These are phyloP conservation scores for Dovyalis caffra DNA, from an alignment of 345 rosid species.

Conservation along the genomic window DNA sequence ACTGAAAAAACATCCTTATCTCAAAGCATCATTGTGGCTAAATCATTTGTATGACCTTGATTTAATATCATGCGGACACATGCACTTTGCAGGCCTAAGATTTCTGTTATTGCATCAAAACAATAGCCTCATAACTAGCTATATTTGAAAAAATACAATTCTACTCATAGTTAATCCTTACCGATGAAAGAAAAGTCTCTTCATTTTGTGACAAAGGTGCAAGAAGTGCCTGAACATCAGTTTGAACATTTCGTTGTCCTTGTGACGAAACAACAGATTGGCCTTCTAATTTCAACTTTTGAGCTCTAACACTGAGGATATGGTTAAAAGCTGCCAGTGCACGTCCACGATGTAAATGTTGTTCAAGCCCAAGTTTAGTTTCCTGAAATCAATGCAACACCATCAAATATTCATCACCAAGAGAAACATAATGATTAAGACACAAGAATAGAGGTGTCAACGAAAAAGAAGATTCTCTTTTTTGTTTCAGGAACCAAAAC, in stretches of 20 bases:
- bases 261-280: slow-evolving; percentile 44
- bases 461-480: background rate
- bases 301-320: slow-evolving; percentile 68
- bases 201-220: slow-evolving; percentile 67
- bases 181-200: slow-evolving; percentile 76
- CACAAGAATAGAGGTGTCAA: background rate
- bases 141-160: background rate
- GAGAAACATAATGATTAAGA: slow-evolving; percentile 1
- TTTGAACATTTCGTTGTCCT: slow-evolving; percentile 70
- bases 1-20: background rate
- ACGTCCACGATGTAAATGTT: slow-evolving; percentile 95
- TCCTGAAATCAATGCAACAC: slow-evolving; percentile 48
- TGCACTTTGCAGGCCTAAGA: background rate
- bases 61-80: background rate
- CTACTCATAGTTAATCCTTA: slow-evolving; percentile 38
- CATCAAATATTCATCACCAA: background rate
- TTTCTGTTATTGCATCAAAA: background rate
- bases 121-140: background rate
- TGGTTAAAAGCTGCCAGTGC: slow-evolving; percentile 90
- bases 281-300: slow-evolving; percentile 63
- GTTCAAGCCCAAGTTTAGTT: slow-evolving; percentile 83
- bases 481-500: background rate
- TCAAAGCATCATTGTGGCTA: background rate
- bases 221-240: slow-evolving; percentile 88
- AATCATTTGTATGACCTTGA: background rate